Base-by-base conservation (phyloP, 352 stramenopile species). In the Thalassiosira pacifica region DNA sequence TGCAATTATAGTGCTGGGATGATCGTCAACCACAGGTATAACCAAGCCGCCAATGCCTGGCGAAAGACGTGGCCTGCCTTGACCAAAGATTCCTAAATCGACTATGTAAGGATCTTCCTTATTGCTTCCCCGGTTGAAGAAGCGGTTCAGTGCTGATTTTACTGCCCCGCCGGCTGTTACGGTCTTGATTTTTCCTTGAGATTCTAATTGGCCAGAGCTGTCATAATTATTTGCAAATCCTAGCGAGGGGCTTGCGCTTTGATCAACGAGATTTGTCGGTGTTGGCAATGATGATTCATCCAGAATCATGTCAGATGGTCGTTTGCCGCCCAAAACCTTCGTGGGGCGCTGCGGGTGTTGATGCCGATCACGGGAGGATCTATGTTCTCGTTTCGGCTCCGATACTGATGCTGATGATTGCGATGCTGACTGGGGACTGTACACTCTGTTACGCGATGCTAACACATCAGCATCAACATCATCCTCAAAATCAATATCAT, bases 1-100 rank as follows among this genome's bases (percentile, higher is more conserved):
- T 22, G 97, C 97, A 79, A 99, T 97, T 10, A 96, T 97, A 26
- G 97, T 98, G 59, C 97, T 97, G 0, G 96, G 96, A 76, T 97
- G 93, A 22, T 97, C 92, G 70, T 99, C 97, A 86, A 98, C 95
- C 16, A 99, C 97, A 31, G 97, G 92, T 26, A 98, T 94, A 5
- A 98, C 93, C 60, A 94, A 92, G 45, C 96, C 96, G 76, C 96
- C 96, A 55, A 97, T 96, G 57, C 96, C 97, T 48, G 94, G 92
- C 42, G 96, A 94, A 26, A 99, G 90, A 22, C 95, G 94, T 22
- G 97, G 96, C 72, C 98, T 92, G 2, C 97, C 97, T 42, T 93
- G 77, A 11, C 71, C 86, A 53, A 99, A 93, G 45, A 98, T 93
- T 5, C 97, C 96, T 57, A 99, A 90, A 55, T 98, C 93, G 63